Evolutionary conservation across 495 filamentous ascomycete genomes (phyloP).

Genomic region (Staphylotrichum tortipilum): DNA sequence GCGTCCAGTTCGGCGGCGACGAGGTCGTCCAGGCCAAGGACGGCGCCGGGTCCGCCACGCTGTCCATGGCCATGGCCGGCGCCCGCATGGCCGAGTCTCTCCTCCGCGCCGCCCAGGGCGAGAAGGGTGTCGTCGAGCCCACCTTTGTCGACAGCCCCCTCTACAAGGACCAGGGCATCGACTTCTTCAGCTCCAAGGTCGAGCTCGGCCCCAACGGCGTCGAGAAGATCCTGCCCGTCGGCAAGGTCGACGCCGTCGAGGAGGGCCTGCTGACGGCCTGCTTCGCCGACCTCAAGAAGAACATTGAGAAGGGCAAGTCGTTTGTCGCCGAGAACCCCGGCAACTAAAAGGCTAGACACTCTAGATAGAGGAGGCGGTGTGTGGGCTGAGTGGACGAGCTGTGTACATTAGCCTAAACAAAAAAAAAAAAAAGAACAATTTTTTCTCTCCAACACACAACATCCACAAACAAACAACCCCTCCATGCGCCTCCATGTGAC

Average conservation of each 20-base stretch:
- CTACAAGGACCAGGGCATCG: conserved; percentile 92
- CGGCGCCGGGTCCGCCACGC: conserved; percentile 93
- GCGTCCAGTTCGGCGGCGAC: conserved; percentile 98
- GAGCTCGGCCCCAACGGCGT: conserved; percentile 95
- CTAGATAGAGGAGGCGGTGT: no score
- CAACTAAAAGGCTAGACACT: conserved; percentile 41
- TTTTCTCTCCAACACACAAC: not conserved
- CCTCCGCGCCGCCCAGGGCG: conserved; percentile 82
- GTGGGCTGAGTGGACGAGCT: no score
- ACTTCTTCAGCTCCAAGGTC: conserved; percentile 91
- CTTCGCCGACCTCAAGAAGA: conserved; percentile 80
- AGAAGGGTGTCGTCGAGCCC: conserved; percentile 93
- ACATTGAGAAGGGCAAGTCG: conserved; percentile 49
- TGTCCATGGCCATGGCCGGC: conserved; percentile 98
- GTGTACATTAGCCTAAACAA: no score
- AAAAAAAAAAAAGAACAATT: no score
- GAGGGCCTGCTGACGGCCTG: conserved; percentile 78
- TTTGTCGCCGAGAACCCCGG: conserved; percentile 47
- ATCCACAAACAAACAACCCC: not conserved
- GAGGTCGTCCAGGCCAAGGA: conserved; percentile 99
- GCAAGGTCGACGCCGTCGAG: conserved; percentile 74
- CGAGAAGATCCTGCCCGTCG: conserved; percentile 82
- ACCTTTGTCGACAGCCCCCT: conserved; percentile 95
- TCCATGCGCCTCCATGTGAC: no score
- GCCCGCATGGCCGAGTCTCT: conserved; percentile 93